These are phyloP conservation scores for Cymbopogon flexuosus DNA, from an alignment of 202 grass and related monocot species.

Conservation along the genomic window DNA sequence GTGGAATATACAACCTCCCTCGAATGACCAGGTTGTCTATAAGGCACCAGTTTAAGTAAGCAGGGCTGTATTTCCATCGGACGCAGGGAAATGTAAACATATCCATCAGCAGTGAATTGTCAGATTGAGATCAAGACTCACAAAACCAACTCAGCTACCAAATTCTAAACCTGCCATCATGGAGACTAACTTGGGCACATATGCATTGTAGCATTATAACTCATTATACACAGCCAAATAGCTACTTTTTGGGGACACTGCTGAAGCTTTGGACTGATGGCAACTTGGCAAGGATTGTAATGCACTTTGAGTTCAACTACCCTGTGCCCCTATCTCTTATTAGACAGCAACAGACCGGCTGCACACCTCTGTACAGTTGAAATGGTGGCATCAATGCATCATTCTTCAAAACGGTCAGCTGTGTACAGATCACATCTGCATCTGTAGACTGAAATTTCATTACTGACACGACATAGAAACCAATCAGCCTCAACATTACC, in stretches of 20 bases:
- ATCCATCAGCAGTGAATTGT: neutral
- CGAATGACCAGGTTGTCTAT: neutral
- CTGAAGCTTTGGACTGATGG: conserved; percentile 10
- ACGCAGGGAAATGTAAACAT: neutral
- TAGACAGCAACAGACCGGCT: neutral
- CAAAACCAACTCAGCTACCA: conserved; percentile 1
- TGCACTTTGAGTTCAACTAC: conserved; percentile 37
- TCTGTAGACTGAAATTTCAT: conserved; percentile 21
- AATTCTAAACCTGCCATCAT: conserved; percentile 7
- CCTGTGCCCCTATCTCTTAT: conserved; percentile 7
- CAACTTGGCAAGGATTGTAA: conserved; percentile 3
- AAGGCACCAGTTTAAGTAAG: neutral
- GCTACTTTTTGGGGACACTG: neutral
- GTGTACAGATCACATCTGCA: conserved; percentile 7
- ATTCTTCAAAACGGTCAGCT: conserved; percentile 17
- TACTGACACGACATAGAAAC: neutral
- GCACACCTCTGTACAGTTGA: conserved; percentile 1
- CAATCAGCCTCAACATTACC: conserved; percentile 5
- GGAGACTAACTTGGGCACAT: conserved; percentile 3
- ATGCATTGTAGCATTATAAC: conserved; percentile 7
- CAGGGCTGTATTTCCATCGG: neutral
- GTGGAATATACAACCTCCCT: conserved; percentile 6
- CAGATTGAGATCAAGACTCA: neutral
- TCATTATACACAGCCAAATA: neutral
- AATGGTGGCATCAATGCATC: conserved; percentile 5